Percentiles rank a stretch among this genome's conserved stretches.
Evolutionary conservation across 2,329 filamentous ascomycete species (phyloP).

Genomic region (Colletotrichum phormii): DNA sequence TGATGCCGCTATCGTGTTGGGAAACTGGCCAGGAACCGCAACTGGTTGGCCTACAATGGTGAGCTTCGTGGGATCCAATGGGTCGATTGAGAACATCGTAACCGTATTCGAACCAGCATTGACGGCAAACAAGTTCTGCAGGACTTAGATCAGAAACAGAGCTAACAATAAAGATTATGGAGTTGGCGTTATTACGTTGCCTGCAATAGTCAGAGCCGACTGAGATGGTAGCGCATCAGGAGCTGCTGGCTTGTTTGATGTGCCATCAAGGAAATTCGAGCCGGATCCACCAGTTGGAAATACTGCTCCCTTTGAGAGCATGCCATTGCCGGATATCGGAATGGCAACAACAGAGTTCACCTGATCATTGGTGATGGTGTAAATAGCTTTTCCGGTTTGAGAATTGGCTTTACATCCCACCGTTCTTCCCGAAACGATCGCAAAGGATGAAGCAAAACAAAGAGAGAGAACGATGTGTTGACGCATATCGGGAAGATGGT

Average conservation of each 20-base stretch:
- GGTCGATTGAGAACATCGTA: conserved; percentile 59
- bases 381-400: conserved; percentile 53
- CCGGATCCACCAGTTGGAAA: conserved; percentile 62
- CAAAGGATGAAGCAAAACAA: background rate
- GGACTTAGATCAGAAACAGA: no score
- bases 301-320: conserved; percentile 53
- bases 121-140: conserved; percentile 64
- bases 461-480: background rate
- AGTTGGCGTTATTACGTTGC: conserved; percentile 53
- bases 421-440: background rate
- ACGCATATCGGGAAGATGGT: no score
- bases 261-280: conserved; percentile 51
- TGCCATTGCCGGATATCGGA: conserved; percentile 59
- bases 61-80: conserved; percentile 55
- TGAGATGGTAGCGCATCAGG: conserved; percentile 66
- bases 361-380: conserved; percentile 66
- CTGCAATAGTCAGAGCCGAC: conserved; percentile 60
- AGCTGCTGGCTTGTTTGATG: conserved; percentile 50
- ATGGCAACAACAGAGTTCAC: conserved; percentile 62
- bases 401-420: background rate
- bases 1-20: conserved; percentile 63
- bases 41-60: conserved; percentile 56
- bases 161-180: background rate
- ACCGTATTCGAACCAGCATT: conserved; percentile 65
- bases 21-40: conserved; percentile 62